phyloP scores from a whole-genome alignment of 441 rosid genomes.

The Erodium moschatum region DNA sequence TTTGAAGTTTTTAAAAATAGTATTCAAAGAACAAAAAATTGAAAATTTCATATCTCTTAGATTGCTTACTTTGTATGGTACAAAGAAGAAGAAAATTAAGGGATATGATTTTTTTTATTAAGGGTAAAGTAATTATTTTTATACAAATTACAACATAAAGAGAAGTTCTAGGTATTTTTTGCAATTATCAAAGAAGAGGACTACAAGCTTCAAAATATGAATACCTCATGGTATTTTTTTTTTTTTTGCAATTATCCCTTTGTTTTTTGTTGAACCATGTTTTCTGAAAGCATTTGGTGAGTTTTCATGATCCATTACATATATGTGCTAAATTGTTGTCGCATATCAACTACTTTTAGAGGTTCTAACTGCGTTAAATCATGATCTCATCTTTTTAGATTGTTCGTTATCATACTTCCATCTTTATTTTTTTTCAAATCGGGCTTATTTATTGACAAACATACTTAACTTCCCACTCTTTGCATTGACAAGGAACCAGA shows the following conservation, averaged over 20 bases:
- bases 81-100: too few species aligned
- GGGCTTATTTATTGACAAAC: not conserved
- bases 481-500: conserved; percentile 25
- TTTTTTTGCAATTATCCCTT: not conserved
- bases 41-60: too few species aligned
- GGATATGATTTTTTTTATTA: too few species aligned
- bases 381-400: not conserved
- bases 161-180: too few species aligned
- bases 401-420: not conserved
- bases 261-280: not conserved
- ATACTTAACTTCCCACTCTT: conserved; percentile 7
- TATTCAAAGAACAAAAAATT: too few species aligned
- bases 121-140: too few species aligned
- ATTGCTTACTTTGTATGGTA: too few species aligned
- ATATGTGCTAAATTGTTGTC: not conserved
- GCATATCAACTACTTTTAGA: not conserved
- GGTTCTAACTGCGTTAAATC: not conserved
- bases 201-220: too few species aligned
- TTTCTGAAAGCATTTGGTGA: not conserved
- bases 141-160: too few species aligned
- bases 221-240: too few species aligned
- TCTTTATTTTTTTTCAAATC: not conserved
- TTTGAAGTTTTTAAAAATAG: too few species aligned
- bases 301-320: not conserved
- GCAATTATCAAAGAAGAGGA: too few species aligned